A percentile compares a stretch with the other conserved stretches of the same genome.
Evolutionary conservation across 139 green algal species (phyloP).

Genomic region (Chlorokybus atmophyticus): DNA sequence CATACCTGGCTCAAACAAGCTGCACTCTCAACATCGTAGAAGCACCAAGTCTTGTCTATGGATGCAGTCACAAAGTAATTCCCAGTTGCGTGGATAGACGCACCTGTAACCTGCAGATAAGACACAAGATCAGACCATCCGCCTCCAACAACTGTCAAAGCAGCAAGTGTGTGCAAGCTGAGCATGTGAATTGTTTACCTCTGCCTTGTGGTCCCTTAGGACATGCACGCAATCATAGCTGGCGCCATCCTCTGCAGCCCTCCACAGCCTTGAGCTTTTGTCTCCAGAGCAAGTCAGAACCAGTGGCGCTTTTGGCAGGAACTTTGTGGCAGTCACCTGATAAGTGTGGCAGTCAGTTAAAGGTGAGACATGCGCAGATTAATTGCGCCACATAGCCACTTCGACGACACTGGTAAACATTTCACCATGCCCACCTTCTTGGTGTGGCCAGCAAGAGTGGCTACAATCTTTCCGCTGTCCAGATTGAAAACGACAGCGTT

Average conservation of each 20-base stretch:
- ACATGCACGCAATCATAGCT: slow-evolving; percentile 20
- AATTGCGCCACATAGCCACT: not conserved
- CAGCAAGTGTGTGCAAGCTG: slow-evolving; percentile 5
- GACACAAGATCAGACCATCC: not conserved
- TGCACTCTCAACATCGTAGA: slow-evolving; percentile 59
- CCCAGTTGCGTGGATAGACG: slow-evolving; percentile 50
- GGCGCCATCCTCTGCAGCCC: slow-evolving; percentile 43
- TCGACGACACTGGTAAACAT: not conserved
- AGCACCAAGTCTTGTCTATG: slow-evolving; percentile 62
- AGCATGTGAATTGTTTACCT: slow-evolving; percentile 17
- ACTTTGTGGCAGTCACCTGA: slow-evolving; percentile 24
- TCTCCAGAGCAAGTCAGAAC: slow-evolving; percentile 64
- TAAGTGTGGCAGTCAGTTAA: too few relatives aligned
- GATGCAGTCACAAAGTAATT: slow-evolving; percentile 70
- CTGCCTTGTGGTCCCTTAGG: slow-evolving; percentile 31
- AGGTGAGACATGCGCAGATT: not conserved
- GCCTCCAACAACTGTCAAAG: not conserved
- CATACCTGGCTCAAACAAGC: slow-evolving; percentile 45
- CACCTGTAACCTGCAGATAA: slow-evolving; percentile 26
- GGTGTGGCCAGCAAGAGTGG: slow-evolving; percentile 55
- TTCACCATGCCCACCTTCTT: slow-evolving; percentile 53
- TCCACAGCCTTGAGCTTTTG: slow-evolving; percentile 27
- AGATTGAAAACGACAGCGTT: slow-evolving; percentile 59
- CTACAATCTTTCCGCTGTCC: slow-evolving; percentile 26
- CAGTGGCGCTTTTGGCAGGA: slow-evolving; percentile 25